Evolutionary conservation across 169 alveolate genomes (phyloP), one percentile per base, ranked within the genome.

Genomic region (Plasmodium relictum): DNA sequence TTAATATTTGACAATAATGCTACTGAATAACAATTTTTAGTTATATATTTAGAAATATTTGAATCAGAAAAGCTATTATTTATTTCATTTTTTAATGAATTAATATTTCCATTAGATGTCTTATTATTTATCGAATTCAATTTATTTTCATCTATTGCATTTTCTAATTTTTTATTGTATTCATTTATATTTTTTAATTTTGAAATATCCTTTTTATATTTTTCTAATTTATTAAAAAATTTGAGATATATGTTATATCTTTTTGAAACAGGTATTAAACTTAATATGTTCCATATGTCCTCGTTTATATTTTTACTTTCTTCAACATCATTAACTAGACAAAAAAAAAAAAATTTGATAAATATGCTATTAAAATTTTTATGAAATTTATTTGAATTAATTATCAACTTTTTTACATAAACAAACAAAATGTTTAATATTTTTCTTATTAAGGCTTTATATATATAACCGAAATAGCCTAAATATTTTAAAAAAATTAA

Each of bases 241-340:
- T 78, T 78, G 22, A 69, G 8, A 22, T 78, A 78, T 7, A 78
- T 20, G 14, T 78, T 78, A 58, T 78, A 78, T 52, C 89, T 50
- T 56, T 52, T 66, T 0, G 89, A 78, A 3, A 66, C 78, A 0
- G 89, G 89, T 6, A 78, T 37, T 41, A 78, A 56, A 26, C 44
- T 16, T 5, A 78, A 16, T 12, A 78, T 59, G 16, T 78, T 52
- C 89, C 89, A 78, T 31, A 78, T 22, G 3, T 65, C 78, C 7
- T 48, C 70, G 22, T 62, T 65, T 3, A 78, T 42, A n/a, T 14
- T 12, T 16, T 56, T 50, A 0, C 12, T 41, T 39, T 44, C 69
- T 24, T 26, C 59, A 56, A 50, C 59, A 37, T 78, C 69, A 50
- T 76, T 76, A n/a, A 48, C 45, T 37, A 70, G 50, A 14, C 58